Conservation (phyloP, 441 rosid genomes). For the Flueggea neowawraea region DNA sequence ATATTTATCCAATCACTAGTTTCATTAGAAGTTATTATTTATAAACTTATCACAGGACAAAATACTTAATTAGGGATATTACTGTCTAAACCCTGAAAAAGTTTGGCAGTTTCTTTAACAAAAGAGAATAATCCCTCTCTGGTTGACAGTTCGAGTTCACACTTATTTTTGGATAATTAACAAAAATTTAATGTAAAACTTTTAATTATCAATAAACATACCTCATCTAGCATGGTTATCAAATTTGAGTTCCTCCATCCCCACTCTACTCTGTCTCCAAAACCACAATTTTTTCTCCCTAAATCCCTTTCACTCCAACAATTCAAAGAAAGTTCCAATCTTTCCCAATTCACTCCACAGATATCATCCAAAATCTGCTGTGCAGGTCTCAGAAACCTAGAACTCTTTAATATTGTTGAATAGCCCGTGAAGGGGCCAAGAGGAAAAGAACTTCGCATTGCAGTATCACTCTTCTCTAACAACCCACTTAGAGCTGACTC, state of each 20-base stretch:
- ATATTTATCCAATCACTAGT: too few species aligned
- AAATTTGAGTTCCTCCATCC: constrained; percentile 31
- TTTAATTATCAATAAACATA: too few species aligned
- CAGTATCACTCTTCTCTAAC: constrained; percentile 12
- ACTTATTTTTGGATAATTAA: too few species aligned
- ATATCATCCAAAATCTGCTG: constrained; percentile 36
- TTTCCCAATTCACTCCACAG: constrained; percentile 14
- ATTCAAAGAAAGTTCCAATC: constrained; percentile 11
- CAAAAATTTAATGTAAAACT: neutral
- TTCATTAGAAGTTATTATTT: too few species aligned
- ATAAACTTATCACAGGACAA: too few species aligned
- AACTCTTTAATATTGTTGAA: constrained; percentile 34
- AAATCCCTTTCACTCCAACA: constrained; percentile 10
- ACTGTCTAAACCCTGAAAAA: too few species aligned
- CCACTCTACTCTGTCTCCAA: constrained; percentile 10
- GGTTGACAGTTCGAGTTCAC: too few species aligned
- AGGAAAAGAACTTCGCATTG: constrained; percentile 30
- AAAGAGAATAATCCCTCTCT: too few species aligned
- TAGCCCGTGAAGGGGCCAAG: constrained; percentile 52
- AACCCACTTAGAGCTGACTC: constrained; percentile 17
- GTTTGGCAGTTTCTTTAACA: too few species aligned
- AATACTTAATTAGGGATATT: too few species aligned
- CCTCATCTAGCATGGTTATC: constrained; percentile 42
- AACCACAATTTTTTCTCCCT: constrained; percentile 11
- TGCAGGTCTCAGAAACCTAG: constrained; percentile 48